Evolutionary conservation across 805 yeast species (phyloP), one percentile per base, ranked within the genome.

Genomic region (Candida xyloterini): DNA sequence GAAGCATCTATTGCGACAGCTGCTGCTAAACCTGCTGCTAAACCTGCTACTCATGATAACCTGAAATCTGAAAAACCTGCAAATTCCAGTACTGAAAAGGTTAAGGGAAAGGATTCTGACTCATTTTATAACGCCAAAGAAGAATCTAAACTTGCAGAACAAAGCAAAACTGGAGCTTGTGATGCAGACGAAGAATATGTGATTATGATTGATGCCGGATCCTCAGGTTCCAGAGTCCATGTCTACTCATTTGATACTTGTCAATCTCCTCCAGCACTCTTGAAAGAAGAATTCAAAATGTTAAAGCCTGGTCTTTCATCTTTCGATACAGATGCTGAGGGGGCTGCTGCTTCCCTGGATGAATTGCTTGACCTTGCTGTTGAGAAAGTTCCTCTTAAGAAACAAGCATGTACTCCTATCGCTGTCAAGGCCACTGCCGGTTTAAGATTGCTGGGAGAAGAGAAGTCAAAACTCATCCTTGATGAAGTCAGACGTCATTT

Each of bases 381-480:
- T 52, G 70, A 79, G 25, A 65, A 79, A 11, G 86, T 93, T 38
- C 99, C 99, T 24, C 71, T 73, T 46, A 73, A 73, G 30, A 68
- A 74, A 56, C 88, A 79, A 55, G 63, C 70, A 0, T 93, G 98
- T 67, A 81, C 98, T 2, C 99, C 98, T 6, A 76, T 93, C 33
- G 95, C 97, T 1, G 96, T 93, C 31, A 91, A 90, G 68, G 99
- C 99, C 38, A 93, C 99, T 34, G 99, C 99, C 21, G 99, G 99
- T 27, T 74, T 93, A 57, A 79, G 99, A 65, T 60, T 84, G 48
- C 70, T 90, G 38, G 98, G 99, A 41, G 78, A 76, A 36, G 82
- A 73, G 35, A 84, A 84, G 60, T 74, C 95, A 4, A 63, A 63
- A 18, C 78, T 75, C 31, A 93, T 93, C 41, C 71, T 93, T 53